Evolutionary conservation across 768 basidiomycete genomes (phyloP).

Genomic region (Tylopilus subfusipes): DNA sequence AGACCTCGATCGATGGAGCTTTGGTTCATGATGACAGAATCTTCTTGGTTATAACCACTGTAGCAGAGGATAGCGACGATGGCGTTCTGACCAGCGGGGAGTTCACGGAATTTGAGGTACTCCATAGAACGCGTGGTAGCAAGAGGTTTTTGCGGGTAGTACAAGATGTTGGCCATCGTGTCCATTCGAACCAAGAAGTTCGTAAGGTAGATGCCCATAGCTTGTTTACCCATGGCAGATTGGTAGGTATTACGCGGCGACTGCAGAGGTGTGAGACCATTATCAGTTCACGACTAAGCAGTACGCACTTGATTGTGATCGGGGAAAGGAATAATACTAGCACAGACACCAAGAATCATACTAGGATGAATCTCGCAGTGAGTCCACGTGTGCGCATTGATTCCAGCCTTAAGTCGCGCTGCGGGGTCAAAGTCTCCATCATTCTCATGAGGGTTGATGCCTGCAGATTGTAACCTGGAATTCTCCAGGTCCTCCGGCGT

Average conservation of each 20-base stretch:
- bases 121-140: slow-evolving; percentile 99
- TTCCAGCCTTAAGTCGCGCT: slow-evolving; percentile 80
- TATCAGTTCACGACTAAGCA: neutral
- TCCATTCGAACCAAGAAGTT: slow-evolving; percentile 99
- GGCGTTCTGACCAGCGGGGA: slow-evolving; percentile 98
- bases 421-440: slow-evolving; percentile 81
- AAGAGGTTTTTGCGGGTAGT: slow-evolving; percentile 98
- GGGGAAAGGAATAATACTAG: slow-evolving; percentile 99
- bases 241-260: slow-evolving; percentile 99
- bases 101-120: slow-evolving; percentile 96
- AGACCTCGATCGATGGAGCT: slow-evolving; percentile 96
- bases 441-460: slow-evolving; percentile 54
- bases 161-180: slow-evolving; percentile 99
- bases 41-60: slow-evolving; percentile 99
- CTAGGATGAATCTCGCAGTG: slow-evolving; percentile 99
- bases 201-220: slow-evolving; percentile 98
- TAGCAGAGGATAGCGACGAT: slow-evolving; percentile 98
- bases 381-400: slow-evolving; percentile 89
- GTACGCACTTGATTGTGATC: slow-evolving; percentile 92
- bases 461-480: slow-evolving; percentile 63
- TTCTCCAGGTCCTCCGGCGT: slow-evolving; percentile 92
- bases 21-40: slow-evolving; percentile 99
- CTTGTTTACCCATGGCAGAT: slow-evolving; percentile 99
- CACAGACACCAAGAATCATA: slow-evolving; percentile 98
- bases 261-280: slow-evolving; percentile 38